Conservation (phyloP, 306 rosid species). For the Mimosa pudica region DNA sequence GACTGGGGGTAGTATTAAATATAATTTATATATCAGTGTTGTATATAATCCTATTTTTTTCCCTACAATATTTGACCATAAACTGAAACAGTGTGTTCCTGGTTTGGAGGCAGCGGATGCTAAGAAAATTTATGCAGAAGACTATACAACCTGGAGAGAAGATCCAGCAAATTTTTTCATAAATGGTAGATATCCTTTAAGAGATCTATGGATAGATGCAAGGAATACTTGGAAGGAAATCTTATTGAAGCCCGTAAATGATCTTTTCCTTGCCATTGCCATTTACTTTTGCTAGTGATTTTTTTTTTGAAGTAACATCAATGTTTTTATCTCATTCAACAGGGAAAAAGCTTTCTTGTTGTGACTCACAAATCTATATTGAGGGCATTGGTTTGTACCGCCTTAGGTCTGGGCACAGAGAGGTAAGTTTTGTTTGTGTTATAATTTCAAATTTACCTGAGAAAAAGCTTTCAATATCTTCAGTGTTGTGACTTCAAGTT, state of each 20-base stretch:
- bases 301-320: slow-evolving; percentile 12
- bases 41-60: slow-evolving; percentile 3
- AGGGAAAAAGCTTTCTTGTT: slow-evolving; percentile 75
- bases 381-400: slow-evolving; percentile 75
- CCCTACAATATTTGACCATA: slow-evolving; percentile 33
- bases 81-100: slow-evolving; percentile 58
- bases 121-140: slow-evolving; percentile 49
- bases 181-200: slow-evolving; percentile 63
- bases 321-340: slow-evolving; percentile 29
- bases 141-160: slow-evolving; percentile 72
- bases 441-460: background rate
- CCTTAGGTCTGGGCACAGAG: slow-evolving; percentile 71
- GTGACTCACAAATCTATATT: slow-evolving; percentile 81
- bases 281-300: slow-evolving; percentile 24
- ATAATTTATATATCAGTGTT: slow-evolving; percentile 13
- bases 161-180: slow-evolving; percentile 70
- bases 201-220: slow-evolving; percentile 64
- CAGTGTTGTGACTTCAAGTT: background rate
- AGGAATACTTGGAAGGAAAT: slow-evolving; percentile 78
- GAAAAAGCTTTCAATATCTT: background rate
- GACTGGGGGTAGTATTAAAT: background rate
- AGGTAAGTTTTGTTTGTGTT: slow-evolving; percentile 47
- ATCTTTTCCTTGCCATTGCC: slow-evolving; percentile 16
- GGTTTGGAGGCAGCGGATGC: slow-evolving; percentile 67
- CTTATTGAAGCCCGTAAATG: slow-evolving; percentile 68